Evolutionary conservation across 1,284 basidiomycete species (phyloP).

Genomic region (Megacollybia platyphylla): DNA sequence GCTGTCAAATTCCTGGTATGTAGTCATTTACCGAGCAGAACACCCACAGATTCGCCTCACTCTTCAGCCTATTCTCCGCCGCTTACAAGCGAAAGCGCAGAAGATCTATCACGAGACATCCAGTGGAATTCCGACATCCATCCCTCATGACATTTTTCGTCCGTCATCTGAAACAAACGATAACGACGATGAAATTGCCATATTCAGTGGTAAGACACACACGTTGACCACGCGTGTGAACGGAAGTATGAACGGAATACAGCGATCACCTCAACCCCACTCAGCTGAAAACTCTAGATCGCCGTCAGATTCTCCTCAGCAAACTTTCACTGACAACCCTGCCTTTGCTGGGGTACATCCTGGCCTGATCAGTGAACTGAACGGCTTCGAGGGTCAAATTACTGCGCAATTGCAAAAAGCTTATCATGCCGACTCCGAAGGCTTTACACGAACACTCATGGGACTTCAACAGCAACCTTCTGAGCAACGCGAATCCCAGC

Average conservation of each 20-base stretch:
- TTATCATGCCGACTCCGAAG: constrained; percentile 21
- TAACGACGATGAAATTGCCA: constrained; percentile 49
- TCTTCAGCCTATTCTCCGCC: constrained; percentile 44
- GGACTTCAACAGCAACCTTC: constrained; percentile 1
- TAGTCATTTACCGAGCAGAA: constrained; percentile 5
- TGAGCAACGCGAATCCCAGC: neutral
- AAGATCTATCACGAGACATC: constrained; percentile 33
- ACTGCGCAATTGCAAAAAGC: constrained; percentile 40
- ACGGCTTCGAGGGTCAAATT: constrained; percentile 44
- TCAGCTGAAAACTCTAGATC: constrained; percentile 9
- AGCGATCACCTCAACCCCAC: constrained; percentile 9
- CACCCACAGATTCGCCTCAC: neutral
- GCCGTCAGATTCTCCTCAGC: constrained; percentile 9
- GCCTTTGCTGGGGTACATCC: constrained; percentile 42
- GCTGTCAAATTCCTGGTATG: constrained; percentile 55
- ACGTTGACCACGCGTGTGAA: constrained; percentile 33
- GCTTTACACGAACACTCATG: constrained; percentile 13
- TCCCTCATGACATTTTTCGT: constrained; percentile 45
- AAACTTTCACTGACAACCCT: constrained; percentile 19
- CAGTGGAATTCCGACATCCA: constrained; percentile 26
- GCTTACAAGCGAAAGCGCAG: constrained; percentile 50
- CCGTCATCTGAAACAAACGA: constrained; percentile 25
- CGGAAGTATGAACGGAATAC: constrained; percentile 5
- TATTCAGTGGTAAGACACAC: constrained; percentile 61
- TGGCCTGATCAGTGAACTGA: constrained; percentile 43